Evolutionary conservation across 345 rosid genomes (phyloP), one percentile per base, ranked within the genome.

Genomic region (Cochlearia excelsa): DNA sequence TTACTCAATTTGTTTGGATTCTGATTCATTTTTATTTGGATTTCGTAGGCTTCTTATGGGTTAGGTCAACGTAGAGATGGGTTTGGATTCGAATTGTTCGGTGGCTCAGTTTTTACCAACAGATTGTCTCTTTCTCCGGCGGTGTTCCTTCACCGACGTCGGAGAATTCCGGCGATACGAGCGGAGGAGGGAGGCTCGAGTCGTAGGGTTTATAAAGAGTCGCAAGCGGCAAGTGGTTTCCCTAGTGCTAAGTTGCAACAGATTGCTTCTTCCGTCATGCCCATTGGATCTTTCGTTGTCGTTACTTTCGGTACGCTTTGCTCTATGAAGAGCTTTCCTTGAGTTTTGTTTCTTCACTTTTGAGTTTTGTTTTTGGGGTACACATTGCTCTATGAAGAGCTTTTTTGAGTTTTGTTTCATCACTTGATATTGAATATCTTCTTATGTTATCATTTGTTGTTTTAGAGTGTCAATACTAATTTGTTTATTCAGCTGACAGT

Each of bases 401-500:
- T 40, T 55, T 8, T 16, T 26, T 54, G 42, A 9, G 34, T 38
- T 30, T 6, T 23, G 26, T 53, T 37, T 53, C 23, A 6, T 56
- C 7, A 1, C 7, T 30, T 0, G 45, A 16, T 6, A 37, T 1
- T 10, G 49, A 1, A 16, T 6, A 16, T 33, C 35, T 41, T 59
- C 33, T 41, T 59, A 7, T 59, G 31, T 30, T 57, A 34, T 50
- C 39, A 40, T 54, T 31, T 16, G 23, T 51, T 68, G 59, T 59
- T 46, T 64, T 55, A 27, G 31, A 26, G 61, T 7, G 54, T 61
- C 67, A 54, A 9, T 74, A 65, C 90, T 86, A 82, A 88, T 79
- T 80, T 66, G 62, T 78, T 66, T 72, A 49, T 79, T 92, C 95
- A 86, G 90, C 81, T 84, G 80, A 82, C 96, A 92, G 98, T 92